Conservation (phyloP, 2,329 filamentous ascomycete genomes). For the Cyclaneusma minus region DNA sequence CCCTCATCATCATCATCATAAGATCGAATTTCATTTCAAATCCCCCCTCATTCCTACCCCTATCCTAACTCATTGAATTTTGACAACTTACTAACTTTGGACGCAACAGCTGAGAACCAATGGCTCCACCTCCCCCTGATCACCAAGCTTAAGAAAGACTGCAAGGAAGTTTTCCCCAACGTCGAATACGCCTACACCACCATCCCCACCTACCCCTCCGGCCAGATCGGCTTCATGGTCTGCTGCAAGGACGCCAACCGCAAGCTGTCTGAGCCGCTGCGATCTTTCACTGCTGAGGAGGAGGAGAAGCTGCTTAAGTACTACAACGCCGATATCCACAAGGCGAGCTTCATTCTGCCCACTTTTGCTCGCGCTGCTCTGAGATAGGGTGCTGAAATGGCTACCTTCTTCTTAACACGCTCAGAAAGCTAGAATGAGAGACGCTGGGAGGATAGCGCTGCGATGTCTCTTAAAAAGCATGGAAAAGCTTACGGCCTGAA, state of each 20-base stretch:
- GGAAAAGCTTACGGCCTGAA: too few relatives aligned
- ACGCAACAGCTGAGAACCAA: constrained; percentile 76
- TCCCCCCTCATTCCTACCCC: constrained; percentile 1
- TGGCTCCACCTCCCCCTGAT: constrained; percentile 96
- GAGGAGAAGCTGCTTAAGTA: constrained; percentile 89
- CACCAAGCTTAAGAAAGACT: constrained; percentile 87
- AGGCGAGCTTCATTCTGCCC: constrained; percentile 83
- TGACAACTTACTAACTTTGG: constrained; percentile 1
- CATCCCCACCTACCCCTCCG: constrained; percentile 96
- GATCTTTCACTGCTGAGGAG: constrained; percentile 70
- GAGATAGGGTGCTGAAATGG: too few relatives aligned
- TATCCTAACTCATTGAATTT: constrained; percentile 1
- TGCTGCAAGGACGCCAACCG: constrained; percentile 85
- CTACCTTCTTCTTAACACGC: too few relatives aligned
- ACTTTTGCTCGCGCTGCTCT: constrained; percentile 78
- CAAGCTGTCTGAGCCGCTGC: constrained; percentile 73
- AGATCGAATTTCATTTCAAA: too few relatives aligned
- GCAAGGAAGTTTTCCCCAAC: constrained; percentile 91
- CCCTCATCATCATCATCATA: too few relatives aligned
- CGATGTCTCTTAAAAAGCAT: too few relatives aligned
- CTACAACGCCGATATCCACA: constrained; percentile 95
- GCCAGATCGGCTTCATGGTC: constrained; percentile 99
- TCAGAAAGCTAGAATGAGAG: too few relatives aligned
- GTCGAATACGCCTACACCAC: constrained; percentile 99
- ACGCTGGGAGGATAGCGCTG: too few relatives aligned